Conservation (phyloP, 2,329 filamentous ascomycete species). For the Paecilomyces fulvus region DNA sequence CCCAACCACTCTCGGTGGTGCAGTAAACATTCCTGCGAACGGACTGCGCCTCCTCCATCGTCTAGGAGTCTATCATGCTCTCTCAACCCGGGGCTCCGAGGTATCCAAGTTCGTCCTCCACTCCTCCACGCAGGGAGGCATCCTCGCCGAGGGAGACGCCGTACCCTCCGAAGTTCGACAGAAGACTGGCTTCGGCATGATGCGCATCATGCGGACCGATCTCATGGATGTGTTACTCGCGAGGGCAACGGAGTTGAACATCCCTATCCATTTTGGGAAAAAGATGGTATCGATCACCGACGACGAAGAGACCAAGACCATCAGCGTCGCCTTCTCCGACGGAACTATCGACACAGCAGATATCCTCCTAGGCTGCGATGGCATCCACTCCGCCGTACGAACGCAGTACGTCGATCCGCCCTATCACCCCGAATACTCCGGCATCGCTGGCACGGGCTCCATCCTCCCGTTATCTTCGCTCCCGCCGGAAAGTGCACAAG, state of each 20-base stretch:
- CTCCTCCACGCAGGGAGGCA: conserved; percentile 14
- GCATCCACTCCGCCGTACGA: conserved; percentile 30
- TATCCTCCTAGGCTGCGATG: conserved; percentile 30
- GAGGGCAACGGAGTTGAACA: conserved; percentile 9
- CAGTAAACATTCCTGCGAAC: conserved; percentile 22
- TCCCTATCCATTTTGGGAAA: conserved; percentile 16
- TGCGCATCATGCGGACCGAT: conserved; percentile 19
- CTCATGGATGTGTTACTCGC: conserved; percentile 17
- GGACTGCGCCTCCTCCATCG: conserved; percentile 19
- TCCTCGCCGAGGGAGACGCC: neutral
- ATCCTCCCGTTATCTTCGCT: conserved; percentile 5
- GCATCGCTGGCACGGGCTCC: conserved; percentile 15
- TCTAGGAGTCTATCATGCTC: conserved; percentile 16
- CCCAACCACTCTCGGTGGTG: conserved; percentile 23
- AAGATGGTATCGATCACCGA: conserved; percentile 13
- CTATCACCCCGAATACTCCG: conserved; percentile 24
- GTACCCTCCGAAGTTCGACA: neutral
- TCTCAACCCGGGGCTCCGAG: conserved; percentile 10
- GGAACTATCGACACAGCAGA: neutral
- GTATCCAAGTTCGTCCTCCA: conserved; percentile 13
- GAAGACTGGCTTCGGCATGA: conserved; percentile 16
- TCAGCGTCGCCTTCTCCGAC: neutral
- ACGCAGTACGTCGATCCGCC: conserved; percentile 20
- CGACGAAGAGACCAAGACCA: conserved; percentile 1
- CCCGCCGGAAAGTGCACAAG: conserved; percentile 1